Conservation (phyloP, 371 early-diverging fungal species). For the Mortierella sp. region DNA sequence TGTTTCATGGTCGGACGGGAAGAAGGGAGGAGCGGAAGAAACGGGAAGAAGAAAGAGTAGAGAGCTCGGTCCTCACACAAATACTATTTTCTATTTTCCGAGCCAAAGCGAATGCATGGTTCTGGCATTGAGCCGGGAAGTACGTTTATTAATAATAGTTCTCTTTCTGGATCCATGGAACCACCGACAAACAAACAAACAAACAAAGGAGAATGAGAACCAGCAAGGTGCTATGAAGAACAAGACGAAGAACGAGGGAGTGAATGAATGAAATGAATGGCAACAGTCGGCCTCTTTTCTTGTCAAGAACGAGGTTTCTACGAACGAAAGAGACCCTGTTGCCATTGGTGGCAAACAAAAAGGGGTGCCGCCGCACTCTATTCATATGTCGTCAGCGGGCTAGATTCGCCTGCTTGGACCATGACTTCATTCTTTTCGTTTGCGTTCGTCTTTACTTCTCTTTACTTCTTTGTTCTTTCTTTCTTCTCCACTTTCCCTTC, state of each 20-base stretch:
- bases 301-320: not conserved
- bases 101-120: not conserved
- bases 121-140: not conserved
- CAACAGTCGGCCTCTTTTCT: not conserved
- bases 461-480: not conserved
- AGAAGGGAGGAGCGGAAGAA: not conserved
- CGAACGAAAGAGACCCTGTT: not conserved
- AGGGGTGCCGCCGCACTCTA: not conserved
- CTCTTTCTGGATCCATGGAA: not conserved
- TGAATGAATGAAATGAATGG: not conserved
- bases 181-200: not conserved
- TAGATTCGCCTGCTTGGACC: not conserved
- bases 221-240: no score
- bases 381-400: not conserved
- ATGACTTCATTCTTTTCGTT: not conserved
- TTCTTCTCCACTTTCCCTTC: not conserved
- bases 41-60: not conserved
- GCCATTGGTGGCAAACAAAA: not conserved
- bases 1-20: not conserved
- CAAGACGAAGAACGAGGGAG: no score
- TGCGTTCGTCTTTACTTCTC: not conserved
- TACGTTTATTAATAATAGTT: not conserved
- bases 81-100: constrained; percentile 10
- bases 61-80: not conserved
- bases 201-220: no score